phyloP scores from a whole-genome alignment of 2,329 filamentous ascomycete species.

The Clonostachys rhizophaga region DNA sequence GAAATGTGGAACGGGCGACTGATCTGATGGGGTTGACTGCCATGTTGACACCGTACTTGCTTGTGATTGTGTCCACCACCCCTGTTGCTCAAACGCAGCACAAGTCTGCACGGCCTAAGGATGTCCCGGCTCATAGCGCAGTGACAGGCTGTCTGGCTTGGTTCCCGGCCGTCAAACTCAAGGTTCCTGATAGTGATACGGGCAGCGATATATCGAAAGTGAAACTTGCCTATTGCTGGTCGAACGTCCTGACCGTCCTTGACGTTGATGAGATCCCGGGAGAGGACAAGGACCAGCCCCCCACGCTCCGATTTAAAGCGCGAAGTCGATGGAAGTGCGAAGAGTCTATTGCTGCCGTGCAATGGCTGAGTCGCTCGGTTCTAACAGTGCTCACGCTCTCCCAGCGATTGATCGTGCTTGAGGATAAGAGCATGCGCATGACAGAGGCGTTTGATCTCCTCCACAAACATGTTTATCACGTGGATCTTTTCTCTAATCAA shows the following conservation, averaged over 20 bases:
- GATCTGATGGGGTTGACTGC: constrained; percentile 89
- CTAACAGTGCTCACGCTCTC: constrained; percentile 90
- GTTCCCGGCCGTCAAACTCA: constrained; percentile 95
- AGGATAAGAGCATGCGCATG: constrained; percentile 83
- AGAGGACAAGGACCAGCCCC: constrained; percentile 71
- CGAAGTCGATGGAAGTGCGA: constrained; percentile 90
- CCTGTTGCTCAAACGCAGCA: constrained; percentile 95
- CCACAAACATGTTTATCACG: constrained; percentile 87
- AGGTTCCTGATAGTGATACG: constrained; percentile 63
- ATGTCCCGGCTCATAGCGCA: constrained; percentile 82
- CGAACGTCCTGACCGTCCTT: constrained; percentile 89
- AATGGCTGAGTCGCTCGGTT: constrained; percentile 94
- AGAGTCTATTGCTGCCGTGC: constrained; percentile 91
- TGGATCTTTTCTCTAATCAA: constrained; percentile 85
- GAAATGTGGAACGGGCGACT: constrained; percentile 87
- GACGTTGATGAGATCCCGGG: constrained; percentile 73
- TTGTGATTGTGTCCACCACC: constrained; percentile 96
- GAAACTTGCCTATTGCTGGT: constrained; percentile 97
- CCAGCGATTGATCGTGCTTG: constrained; percentile 85
- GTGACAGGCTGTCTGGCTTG: constrained; percentile 93
- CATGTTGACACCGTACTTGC: constrained; percentile 89
- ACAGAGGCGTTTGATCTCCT: constrained; percentile 93
- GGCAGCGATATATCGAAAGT: constrained; percentile 69
- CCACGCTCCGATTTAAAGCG: constrained; percentile 73
- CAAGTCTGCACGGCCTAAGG: constrained; percentile 86